Base-by-base conservation (phyloP, 257 asterid species). In the Coffea canephora region DNA sequence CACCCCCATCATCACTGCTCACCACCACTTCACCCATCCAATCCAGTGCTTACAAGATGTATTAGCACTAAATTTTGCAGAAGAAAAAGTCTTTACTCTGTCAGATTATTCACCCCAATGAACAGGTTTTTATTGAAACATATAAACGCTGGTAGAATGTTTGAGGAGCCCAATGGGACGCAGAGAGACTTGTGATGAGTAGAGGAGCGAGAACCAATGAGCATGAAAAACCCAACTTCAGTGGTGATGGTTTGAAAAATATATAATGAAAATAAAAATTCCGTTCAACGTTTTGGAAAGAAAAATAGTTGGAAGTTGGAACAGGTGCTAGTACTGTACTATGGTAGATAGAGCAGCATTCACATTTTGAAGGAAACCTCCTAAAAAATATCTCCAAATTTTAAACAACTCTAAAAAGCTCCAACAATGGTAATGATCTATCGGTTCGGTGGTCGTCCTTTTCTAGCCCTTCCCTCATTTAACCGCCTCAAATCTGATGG, bases 401-500 rank as follows among this genome's bases (percentile, higher is more conserved):
- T 75, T 62, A 48, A 59, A 11, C 0, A 16, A 19, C 62, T 5
- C 21, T 3, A 55, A 55, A 55, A 55, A 5, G 43, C 4, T 39
- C 21, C 23, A 55, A 5, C 7, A 80, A 18, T 71, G 52, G 36
- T 27, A 19, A 18, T 50, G 52, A 27, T 45, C 34, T 15, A 86
- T 84, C 89, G 12, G 1, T 6, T 74, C 59, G 89, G 88, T 78
- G 84, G 84, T 57, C 31, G 64, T 71, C 3, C 7, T 19, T 9
- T 5, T 1, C 5, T 15, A 54, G 15, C 6, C 21, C 71, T 62
- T 57, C 57, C 36, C 45, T 31, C 45, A 6, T 67, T 82, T 79
- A 79, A 82, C 90, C 86, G 84, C 87, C 87, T 81, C 85, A 75
- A 68, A 92, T 92, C 91, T 82, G 86, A 92, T 84, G 97, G 95